Evolutionary conservation across 495 filamentous ascomycete species (phyloP), one percentile per base, ranked within the genome.

Genomic region (Daldinia childiae): DNA sequence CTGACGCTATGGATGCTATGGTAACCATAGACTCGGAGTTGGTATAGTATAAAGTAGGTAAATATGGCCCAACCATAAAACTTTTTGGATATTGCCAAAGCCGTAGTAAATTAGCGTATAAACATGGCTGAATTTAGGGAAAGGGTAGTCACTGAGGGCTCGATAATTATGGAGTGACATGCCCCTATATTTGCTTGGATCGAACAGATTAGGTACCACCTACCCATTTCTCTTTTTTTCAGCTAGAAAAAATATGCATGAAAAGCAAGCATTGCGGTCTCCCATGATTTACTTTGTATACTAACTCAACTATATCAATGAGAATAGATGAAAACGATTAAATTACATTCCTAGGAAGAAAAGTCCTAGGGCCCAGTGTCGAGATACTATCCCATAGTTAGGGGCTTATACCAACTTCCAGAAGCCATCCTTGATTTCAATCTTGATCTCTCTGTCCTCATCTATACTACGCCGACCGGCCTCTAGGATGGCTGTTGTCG

Each of bases 401-500:
- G 51, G 56, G 19, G 65, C 50, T 84, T 83, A 96, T 69, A 90
- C 87, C 72, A 95, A 79, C 66, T 85, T 88, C 91, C 92, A 94
- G 38, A 82, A 77, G 0, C 87, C 91, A 59, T 85, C 87, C 56
- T 81, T 81, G 50, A 87, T 74, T 74, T 84, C 83, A 77, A 98
- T 94, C 75, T 86, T 88, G 15, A 98, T 88, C 59, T 90, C 85
- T 70, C 93, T 83, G 54, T 85, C 86, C 83, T 97, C 92, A 79
- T 97, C 92, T 66, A 98, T 81, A 71, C 90, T 92, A 72, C 87
- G 82, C 62, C 94, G 84, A 0, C 94, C 94, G 3, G 94, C 94
- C 75, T 98, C 89, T 65, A 98, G 80, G 62, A 98, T 98, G 1
- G 94, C 94, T 14, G 91, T 93, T 0, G 94, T 97, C 19, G 91